Conservation (phyloP, 495 filamentous ascomycete species). For the Xylaria venustula region DNA sequence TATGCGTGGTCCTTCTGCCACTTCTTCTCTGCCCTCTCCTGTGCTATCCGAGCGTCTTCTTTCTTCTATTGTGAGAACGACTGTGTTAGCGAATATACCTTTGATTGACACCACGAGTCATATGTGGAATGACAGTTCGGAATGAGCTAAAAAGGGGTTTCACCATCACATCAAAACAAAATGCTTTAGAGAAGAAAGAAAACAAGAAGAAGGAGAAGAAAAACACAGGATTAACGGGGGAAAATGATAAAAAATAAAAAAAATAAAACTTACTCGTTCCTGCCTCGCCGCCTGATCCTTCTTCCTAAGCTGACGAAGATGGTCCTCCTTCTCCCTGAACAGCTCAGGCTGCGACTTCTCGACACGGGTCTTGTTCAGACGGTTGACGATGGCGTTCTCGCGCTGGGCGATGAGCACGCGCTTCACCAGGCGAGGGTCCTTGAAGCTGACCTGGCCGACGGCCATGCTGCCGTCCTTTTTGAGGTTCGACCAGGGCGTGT, state of each 20-base stretch:
- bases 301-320: conserved; percentile 63
- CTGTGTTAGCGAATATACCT: not conserved
- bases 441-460: conserved; percentile 90
- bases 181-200: too few relatives aligned
- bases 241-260: not conserved
- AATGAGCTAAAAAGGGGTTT: too few relatives aligned
- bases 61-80: conserved; percentile 53
- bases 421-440: conserved; percentile 83
- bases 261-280: conserved; percentile 53
- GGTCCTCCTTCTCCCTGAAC: conserved; percentile 71
- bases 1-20: conserved; percentile 95
- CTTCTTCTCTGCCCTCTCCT: conserved; percentile 82
- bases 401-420: conserved; percentile 71
- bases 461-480: conserved; percentile 97
- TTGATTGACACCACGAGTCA: too few relatives aligned
- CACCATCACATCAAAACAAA: too few relatives aligned
- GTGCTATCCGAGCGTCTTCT: conserved; percentile 72
- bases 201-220: too few relatives aligned
- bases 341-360: conserved; percentile 79
- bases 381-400: conserved; percentile 88
- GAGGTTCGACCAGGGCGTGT: conserved; percentile 97
- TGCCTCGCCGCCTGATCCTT: conserved; percentile 66
- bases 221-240: not conserved
- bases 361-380: conserved; percentile 90
- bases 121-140: too few relatives aligned